Evolutionary conservation across 495 filamentous ascomycete species (phyloP).

Genomic region (Aspergillus cristatus): DNA sequence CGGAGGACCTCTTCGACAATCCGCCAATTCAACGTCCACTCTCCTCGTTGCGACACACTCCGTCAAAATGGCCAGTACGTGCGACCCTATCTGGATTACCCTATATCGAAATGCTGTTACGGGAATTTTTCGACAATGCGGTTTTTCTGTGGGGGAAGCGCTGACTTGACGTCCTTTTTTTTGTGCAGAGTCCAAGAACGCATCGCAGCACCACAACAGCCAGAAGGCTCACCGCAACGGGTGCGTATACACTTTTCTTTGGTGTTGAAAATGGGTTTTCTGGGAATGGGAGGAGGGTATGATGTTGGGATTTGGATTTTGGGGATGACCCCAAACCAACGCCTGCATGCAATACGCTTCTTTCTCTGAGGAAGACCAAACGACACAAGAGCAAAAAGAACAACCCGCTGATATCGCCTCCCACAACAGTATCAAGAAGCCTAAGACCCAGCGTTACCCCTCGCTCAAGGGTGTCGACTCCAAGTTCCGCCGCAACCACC

Average conservation of each 20-base stretch:
- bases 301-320: slow-evolving; percentile 4
- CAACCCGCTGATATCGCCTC: slow-evolving; percentile 23
- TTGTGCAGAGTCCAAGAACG: slow-evolving; percentile 89
- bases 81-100: slow-evolving; percentile 2
- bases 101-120: too few relatives aligned
- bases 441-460: slow-evolving; percentile 96
- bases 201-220: slow-evolving; percentile 93
- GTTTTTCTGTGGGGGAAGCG: slow-evolving; percentile 2
- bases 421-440: slow-evolving; percentile 91
- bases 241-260: slow-evolving; percentile 45
- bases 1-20: neutral
- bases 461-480: slow-evolving; percentile 98
- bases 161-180: slow-evolving; percentile 19
- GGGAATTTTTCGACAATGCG: neutral
- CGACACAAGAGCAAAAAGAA: slow-evolving; percentile 6
- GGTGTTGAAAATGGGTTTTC: neutral
- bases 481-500: slow-evolving; percentile 99
- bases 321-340: neutral
- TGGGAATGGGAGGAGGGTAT: slow-evolving; percentile 1
- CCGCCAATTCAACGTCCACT: slow-evolving; percentile 23
- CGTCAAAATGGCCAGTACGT: slow-evolving; percentile 48
- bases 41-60: slow-evolving; percentile 32
- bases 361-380: neutral
- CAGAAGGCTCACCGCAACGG: slow-evolving; percentile 97
- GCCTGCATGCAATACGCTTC: slow-evolving; percentile 1